These are phyloP conservation scores for Carex cristatella DNA, from an alignment of 176 grass and related monocot genomes.

Conservation along the genomic window DNA sequence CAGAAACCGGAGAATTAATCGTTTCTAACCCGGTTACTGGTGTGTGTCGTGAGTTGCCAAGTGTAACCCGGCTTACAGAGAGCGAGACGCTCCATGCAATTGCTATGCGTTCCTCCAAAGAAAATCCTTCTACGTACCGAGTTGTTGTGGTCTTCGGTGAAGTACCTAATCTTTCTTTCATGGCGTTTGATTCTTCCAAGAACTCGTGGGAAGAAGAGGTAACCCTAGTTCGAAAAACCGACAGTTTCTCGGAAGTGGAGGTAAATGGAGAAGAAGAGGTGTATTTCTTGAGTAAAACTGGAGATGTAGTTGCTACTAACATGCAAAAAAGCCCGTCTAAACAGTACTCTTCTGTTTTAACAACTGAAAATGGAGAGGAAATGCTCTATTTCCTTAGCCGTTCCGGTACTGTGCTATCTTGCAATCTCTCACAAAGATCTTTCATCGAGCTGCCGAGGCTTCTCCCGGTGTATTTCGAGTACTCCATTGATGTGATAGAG, in stretches of 20 bases:
- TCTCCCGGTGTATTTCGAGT: slow-evolving; percentile 49
- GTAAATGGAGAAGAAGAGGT: slow-evolving; percentile 22
- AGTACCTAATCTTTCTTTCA: slow-evolving; percentile 44
- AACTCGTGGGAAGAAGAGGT: slow-evolving; percentile 42
- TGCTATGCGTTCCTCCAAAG: slow-evolving; percentile 41
- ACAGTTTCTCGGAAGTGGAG: slow-evolving; percentile 7
- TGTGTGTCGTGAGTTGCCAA: slow-evolving; percentile 46
- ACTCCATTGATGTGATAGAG: slow-evolving; percentile 82
- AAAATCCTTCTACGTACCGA: slow-evolving; percentile 29
- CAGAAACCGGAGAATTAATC: slow-evolving; percentile 30
- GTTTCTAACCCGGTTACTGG: slow-evolving; percentile 74
- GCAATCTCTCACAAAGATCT: slow-evolving; percentile 38
- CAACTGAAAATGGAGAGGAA: slow-evolving; percentile 24
- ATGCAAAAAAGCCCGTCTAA: slow-evolving; percentile 56
- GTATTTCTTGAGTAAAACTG: slow-evolving; percentile 81
- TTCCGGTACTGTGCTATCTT: slow-evolving; percentile 53
- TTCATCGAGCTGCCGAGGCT: slow-evolving; percentile 63
- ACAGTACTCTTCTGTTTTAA: slow-evolving; percentile 58
- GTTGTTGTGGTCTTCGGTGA: slow-evolving; percentile 58
- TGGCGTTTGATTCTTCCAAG: slow-evolving; percentile 40
- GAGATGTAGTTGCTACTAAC: slow-evolving; percentile 60
- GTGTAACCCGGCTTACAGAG: not conserved
- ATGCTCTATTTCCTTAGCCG: slow-evolving; percentile 65
- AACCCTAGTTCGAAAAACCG: slow-evolving; percentile 26
- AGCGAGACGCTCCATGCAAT: slow-evolving; percentile 42